Base-by-base conservation (phyloP, 2,329 filamentous ascomycete species). In the Phaeomoniella chlamydospora region DNA sequence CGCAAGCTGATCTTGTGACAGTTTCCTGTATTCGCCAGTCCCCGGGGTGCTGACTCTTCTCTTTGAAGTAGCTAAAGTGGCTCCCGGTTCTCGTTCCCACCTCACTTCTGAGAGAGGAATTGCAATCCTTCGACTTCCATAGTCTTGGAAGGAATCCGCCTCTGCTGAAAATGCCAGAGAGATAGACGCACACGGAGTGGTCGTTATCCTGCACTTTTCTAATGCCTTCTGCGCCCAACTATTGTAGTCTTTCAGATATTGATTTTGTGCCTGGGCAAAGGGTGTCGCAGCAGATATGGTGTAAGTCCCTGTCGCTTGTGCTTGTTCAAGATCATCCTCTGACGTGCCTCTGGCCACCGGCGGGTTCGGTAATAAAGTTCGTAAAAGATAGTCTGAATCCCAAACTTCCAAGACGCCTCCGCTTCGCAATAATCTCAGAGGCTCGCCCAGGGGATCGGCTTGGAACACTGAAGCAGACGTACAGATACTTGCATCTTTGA, bases 401-500 rank as follows among this genome's bases (percentile, higher is more conserved):
- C 87, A 94, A 12, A 92, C 68, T 53, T 94, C 88, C 16, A 94
- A 51, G 2, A 75, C 74, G 3, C 88, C 88, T 12, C 83, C 85
- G 0, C 81, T 77, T 44, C 71, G 76, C 22, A 94, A 63, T 10
- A 93, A 60, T 13, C 87, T 80, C 32, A 88, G 61, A 42, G 77
- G 80, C 51, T 94, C 85, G 44, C 83, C 79, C 39, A 77, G 53
- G n/a, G 72, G 59, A 15, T 55, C 53, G 31, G 69, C 62, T 19
- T 76, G 70, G 39, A 72, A 63, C 13, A 55, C 54, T 3, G 64
- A 65, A 31, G 72, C 60, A 16, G 72, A 71, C 5, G 79, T 66
- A n/a, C 74, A 71, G 43, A 90, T 65, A 37, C 75, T 78, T 49
- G 85, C 62, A 52, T 94, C 86, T 56, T 94, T 94, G 50, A 84